Evolutionary conservation across 2,329 filamentous ascomycete species (phyloP).

Genomic region (Colletotrichum tabaci): DNA sequence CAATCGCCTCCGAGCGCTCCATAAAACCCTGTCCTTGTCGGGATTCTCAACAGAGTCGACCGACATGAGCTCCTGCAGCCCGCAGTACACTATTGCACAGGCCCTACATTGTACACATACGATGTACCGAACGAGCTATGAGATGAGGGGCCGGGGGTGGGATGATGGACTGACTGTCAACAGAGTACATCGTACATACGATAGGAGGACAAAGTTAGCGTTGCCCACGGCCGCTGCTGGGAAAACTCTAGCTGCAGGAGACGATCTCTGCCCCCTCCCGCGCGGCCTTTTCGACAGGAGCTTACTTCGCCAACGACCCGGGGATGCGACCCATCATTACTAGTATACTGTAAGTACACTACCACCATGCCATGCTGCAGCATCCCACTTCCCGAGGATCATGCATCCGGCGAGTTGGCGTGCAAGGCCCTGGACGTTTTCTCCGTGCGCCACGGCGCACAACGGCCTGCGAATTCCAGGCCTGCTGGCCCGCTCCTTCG

Average conservation of each 20-base stretch:
- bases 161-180: too few relatives aligned
- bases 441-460: conserved; percentile 13
- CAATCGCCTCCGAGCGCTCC: not conserved
- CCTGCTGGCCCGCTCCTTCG: conserved; percentile 11
- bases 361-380: not conserved
- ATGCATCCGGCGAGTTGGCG: conserved; percentile 16
- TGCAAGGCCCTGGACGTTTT: not conserved
- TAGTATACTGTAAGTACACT: conserved; percentile 1
- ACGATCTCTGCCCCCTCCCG: conserved; percentile 4
- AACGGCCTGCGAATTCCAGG: not conserved
- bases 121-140: too few relatives aligned
- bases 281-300: not conserved
- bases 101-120: too few relatives aligned
- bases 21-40: conserved; percentile 32
- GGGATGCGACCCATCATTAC: conserved; percentile 4
- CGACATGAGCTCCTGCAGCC: conserved; percentile 19
- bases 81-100: conserved; percentile 9
- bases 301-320: conserved; percentile 2
- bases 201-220: not conserved
- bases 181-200: too few relatives aligned
- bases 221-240: not conserved
- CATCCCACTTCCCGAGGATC: conserved; percentile 34
- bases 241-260: not conserved
- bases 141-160: too few relatives aligned
- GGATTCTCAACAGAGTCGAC: not conserved